Percentiles rank a stretch among this genome's conserved stretches.
These are phyloP conservation scores for Apiospora koreana DNA, from an alignment of 2,329 filamentous ascomycete genomes.

Conservation along the genomic window DNA sequence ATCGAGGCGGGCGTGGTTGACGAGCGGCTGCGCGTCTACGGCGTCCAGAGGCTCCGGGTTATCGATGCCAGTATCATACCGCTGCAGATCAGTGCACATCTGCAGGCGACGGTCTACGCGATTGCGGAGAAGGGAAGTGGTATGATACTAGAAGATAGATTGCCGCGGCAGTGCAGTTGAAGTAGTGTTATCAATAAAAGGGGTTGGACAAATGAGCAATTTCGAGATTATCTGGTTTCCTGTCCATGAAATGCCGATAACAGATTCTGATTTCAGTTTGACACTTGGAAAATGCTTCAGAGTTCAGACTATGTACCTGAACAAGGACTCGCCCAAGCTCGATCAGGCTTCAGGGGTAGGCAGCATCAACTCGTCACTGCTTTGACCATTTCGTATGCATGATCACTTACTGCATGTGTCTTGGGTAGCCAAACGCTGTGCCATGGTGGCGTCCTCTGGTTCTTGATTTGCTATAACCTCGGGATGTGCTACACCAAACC, in stretches of 20 bases:
- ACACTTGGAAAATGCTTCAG: background rate
- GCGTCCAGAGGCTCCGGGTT: constrained; percentile 21
- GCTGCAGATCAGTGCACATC: constrained; percentile 21
- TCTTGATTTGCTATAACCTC: too few species aligned
- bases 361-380: too few species aligned
- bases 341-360: background rate
- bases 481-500: too few species aligned
- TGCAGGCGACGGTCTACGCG: constrained; percentile 25
- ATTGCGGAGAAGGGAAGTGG: constrained; percentile 23
- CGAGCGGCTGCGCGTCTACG: constrained; percentile 21
- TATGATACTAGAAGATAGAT: constrained; percentile 21
- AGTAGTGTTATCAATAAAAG: background rate
- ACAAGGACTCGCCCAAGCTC: background rate
- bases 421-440: too few species aligned
- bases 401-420: too few species aligned
- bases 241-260: background rate
- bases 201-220: background rate
- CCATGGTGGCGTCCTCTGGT: too few species aligned
- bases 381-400: too few species aligned
- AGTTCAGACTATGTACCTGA: background rate
- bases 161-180: background rate
- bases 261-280: background rate
- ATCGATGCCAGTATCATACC: constrained; percentile 25
- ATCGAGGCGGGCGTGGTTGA: constrained; percentile 28
- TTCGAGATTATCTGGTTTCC: background rate